Evolutionary conservation across 2,329 filamentous ascomycete genomes (phyloP), one percentile per base, ranked within the genome.

Genomic region (Cladosporium sp.): DNA sequence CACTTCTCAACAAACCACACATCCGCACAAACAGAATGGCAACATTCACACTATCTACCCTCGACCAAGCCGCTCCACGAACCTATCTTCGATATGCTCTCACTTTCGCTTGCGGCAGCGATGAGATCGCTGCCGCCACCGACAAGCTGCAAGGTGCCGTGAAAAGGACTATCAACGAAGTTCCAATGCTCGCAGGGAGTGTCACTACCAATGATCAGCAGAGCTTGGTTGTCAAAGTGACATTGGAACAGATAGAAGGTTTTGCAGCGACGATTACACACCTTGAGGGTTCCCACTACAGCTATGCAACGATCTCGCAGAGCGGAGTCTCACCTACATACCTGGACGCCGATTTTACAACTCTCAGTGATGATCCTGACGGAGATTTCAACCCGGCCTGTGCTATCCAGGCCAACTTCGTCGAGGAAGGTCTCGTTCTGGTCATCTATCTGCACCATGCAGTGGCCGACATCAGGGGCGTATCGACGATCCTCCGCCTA

Each of bases 1-100:
- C 9, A 27, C 22, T 27, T 27, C 22, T 9, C 32, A 34, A 15
- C 32, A 34, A 34, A 34, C 32, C 32, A 8, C 2, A 30, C 24
- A n/a, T n/a, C n/a, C 37, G 22, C 34, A 50, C 12, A 36, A 20
- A 18, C 41, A 51, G 13, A 30, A 44, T 44, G 41, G 37, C 36
- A 39, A 22, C 32, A 22, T 44, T 34, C 41, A 51, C 17, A 15
- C 57, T 62, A 1, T 61, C 58, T 2, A 48, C 54, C n/a, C 54
- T 62, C 47, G 60, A 62, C 38, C 55, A 58, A 24, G 47, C 44
- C 18, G 32, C 44, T 13, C 40, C 49, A 11, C 43, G 52, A 4
- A 48, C 39, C 19, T 61, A 62, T 47, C 51, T 56, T 4, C 53
- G 59, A 15, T 58, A 57, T 41, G 55, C 49, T 37, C 45, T 60